A percentile compares a stretch with the other conserved stretches of the same genome.
These are phyloP conservation scores for Avicennia marina DNA, from an alignment of 257 asterid genomes.

Conservation along the genomic window DNA sequence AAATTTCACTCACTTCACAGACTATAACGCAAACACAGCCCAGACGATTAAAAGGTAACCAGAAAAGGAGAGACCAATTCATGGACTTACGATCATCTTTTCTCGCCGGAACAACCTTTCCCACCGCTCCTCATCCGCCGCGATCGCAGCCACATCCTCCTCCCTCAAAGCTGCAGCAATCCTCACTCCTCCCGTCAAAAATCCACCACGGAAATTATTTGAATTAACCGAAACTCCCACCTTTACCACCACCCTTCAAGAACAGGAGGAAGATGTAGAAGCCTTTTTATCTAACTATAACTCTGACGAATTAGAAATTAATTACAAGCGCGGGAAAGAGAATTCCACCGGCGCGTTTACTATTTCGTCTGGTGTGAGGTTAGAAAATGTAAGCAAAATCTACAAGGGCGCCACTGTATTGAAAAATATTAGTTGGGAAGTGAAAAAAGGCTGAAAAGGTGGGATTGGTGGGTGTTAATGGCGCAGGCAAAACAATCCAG, in stretches of 20 bases:
- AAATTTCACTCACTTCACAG: too few species aligned
- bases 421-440: conserved; percentile 89
- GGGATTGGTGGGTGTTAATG: conserved; percentile 93
- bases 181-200: conserved; percentile 18
- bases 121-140: conserved; percentile 30
- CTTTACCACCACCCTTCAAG: conserved; percentile 29
- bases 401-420: conserved; percentile 83
- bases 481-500: conserved; percentile 97
- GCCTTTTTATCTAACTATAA: conserved; percentile 47
- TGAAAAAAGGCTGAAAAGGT: conserved; percentile 91
- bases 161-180: conserved; percentile 23
- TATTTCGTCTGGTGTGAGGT: conserved; percentile 80
- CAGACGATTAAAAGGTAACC: too few species aligned
- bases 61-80: too few species aligned
- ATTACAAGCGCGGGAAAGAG: conserved; percentile 42
- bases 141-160: conserved; percentile 22
- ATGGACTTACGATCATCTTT: conserved; percentile 53
- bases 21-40: too few species aligned
- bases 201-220: conserved; percentile 28
- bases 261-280: conserved; percentile 61
- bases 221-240: conserved; percentile 58
- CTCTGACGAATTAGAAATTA: conserved; percentile 28
- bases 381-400: conserved; percentile 76
- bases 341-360: conserved; percentile 62
- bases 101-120: conserved; percentile 47